Evolutionary conservation across 2,329 filamentous ascomycete genomes (phyloP).

Genomic region (Davidsoniella australis): DNA sequence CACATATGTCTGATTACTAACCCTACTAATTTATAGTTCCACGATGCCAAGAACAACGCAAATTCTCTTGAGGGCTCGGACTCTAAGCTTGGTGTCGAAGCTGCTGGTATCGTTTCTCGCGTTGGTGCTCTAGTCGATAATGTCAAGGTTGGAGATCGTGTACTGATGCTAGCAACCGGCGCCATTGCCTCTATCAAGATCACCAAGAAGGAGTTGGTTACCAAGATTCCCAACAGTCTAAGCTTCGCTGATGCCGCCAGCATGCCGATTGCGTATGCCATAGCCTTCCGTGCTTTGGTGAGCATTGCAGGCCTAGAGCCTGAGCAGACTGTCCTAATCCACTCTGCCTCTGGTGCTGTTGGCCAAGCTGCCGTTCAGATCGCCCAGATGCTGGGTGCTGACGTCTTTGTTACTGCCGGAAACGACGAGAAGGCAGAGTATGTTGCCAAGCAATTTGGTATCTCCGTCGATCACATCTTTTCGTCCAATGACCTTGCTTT

Average conservation of each 20-base stretch:
- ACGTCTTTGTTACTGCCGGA: too few relatives aligned
- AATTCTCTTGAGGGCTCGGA: neutral
- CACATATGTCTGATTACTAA: neutral
- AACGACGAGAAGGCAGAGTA: too few relatives aligned
- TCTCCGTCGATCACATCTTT: too few relatives aligned
- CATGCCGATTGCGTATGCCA: constrained; percentile 22
- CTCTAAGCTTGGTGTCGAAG: constrained; percentile 17
- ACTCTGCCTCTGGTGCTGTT: too few relatives aligned
- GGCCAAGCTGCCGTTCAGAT: too few relatives aligned
- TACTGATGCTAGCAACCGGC: constrained; percentile 16
- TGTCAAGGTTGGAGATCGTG: constrained; percentile 21
- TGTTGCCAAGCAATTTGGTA: too few relatives aligned
- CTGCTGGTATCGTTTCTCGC: constrained; percentile 18
- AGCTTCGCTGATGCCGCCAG: constrained; percentile 22
- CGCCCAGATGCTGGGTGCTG: too few relatives aligned
- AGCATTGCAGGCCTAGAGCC: constrained; percentile 16
- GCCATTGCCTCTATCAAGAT: constrained; percentile 18
- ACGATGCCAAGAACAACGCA: neutral
- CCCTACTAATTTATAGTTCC: neutral
- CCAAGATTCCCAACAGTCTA: constrained; percentile 21
- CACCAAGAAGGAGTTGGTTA: constrained; percentile 15
- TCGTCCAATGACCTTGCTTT: too few relatives aligned
- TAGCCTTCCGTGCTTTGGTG: constrained; percentile 18
- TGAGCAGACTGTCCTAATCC: constrained; percentile 11
- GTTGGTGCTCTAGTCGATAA: constrained; percentile 17